Percentiles rank a stretch among this genome's conserved stretches.
phyloP scores from a whole-genome alignment of 169 alveolate genomes.

The Eimeria acervulina region DNA sequence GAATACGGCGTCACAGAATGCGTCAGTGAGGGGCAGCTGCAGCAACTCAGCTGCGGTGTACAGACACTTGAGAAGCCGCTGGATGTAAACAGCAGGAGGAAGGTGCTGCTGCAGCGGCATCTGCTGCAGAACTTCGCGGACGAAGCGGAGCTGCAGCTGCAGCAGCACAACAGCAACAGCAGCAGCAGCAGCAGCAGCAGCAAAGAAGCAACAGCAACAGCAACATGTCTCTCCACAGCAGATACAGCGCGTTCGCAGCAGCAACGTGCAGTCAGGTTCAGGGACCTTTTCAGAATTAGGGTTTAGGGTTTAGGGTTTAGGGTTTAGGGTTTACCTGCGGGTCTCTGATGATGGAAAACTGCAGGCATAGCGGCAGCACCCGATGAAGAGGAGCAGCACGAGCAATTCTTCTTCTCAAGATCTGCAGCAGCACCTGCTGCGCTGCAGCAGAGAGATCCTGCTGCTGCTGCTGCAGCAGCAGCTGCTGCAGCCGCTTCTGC shows the following conservation, averaged over 20 bases:
- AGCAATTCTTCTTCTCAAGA: background rate
- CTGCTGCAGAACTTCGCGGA: background rate
- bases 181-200: slow-evolving; percentile 1
- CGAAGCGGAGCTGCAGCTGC: background rate
- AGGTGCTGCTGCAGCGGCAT: background rate
- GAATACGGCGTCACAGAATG: slow-evolving; percentile 41
- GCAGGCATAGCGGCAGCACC: background rate
- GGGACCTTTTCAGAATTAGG: background rate
- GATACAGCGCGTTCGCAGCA: background rate
- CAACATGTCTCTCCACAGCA: too few relatives aligned
- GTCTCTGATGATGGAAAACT: background rate
- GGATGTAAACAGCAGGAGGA: background rate
- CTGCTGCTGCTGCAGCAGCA: background rate
- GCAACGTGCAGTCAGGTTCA: background rate
- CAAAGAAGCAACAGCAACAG: too few relatives aligned
- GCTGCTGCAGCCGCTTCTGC: background rate
- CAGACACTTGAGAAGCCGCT: slow-evolving; percentile 58
- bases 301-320: background rate
- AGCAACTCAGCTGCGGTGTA: slow-evolving; percentile 55
- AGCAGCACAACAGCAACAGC: background rate
- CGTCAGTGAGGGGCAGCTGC: slow-evolving; percentile 54
- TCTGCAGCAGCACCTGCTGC: background rate
- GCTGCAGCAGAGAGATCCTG: background rate
- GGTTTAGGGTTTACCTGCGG: background rate
- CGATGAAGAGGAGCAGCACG: background rate